Conservation (phyloP, 371 early-diverging fungal genomes). For the Rhizopus delemar region DNA sequence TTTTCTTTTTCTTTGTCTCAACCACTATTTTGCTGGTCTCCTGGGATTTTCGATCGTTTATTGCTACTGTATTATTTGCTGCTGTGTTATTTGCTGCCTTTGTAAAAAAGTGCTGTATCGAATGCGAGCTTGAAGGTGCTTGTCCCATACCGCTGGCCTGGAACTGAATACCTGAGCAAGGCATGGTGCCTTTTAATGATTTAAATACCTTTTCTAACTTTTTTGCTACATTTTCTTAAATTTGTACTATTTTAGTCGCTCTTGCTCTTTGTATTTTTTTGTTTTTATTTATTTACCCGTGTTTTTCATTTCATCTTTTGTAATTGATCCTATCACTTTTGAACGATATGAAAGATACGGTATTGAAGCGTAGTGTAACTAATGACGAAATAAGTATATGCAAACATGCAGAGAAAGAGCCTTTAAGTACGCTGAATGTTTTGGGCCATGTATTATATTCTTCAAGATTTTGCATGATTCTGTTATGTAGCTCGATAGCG, state of each 20-base stretch:
- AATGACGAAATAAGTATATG: not conserved
- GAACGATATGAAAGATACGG: conserved; percentile 15
- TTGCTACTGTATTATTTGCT: conserved; percentile 6
- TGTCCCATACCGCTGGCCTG: conserved; percentile 29
- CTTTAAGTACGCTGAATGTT: conserved; percentile 36
- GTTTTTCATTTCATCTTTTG: conserved; percentile 19
- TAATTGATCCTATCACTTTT: conserved; percentile 24
- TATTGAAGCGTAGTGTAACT: conserved; percentile 15
- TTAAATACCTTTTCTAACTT: conserved; percentile 28
- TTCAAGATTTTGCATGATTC: conserved; percentile 55
- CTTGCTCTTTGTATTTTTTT: not conserved
- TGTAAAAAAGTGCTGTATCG: conserved; percentile 37
- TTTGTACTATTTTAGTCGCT: not conserved
- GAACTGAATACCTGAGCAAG: conserved; percentile 40
- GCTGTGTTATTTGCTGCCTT: conserved; percentile 5
- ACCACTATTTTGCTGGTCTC: not conserved
- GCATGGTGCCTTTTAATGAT: conserved; percentile 28
- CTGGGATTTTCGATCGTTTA: not conserved
- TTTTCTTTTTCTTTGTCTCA: not conserved
- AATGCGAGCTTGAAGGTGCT: conserved; percentile 27
- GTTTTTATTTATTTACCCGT: conserved; percentile 10
- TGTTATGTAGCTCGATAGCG: conserved; percentile 54
- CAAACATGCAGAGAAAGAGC: not conserved
- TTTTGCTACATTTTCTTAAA: conserved; percentile 3
- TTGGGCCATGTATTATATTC: conserved; percentile 57